Base-by-base conservation (phyloP, 2,329 filamentous ascomycete species). In the Arachnopeziza araneosa region DNA sequence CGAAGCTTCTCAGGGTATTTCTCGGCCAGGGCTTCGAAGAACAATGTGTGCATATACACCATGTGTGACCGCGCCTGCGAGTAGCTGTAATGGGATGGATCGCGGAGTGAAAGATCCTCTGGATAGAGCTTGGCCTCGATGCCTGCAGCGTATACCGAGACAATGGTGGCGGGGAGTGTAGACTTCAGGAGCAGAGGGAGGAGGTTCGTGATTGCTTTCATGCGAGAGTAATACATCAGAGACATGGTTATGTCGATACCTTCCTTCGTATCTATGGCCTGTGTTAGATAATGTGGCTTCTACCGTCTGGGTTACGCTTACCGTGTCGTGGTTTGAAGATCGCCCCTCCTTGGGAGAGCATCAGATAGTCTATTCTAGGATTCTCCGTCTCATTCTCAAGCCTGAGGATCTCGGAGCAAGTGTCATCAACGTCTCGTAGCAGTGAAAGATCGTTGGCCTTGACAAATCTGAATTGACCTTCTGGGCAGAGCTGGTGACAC, bases 71-170 rank as follows among this genome's bases (percentile, higher is more conserved):
- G 67, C 1, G 69, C 68, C n/a, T 60, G 58, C 2, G 62, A 63
- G 22, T 73, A 66, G 12, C 67, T 64, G 56, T 75, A 75, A 9
- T 57, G 50, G 14, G 58, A 49, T 1, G 60, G 61, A 14, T 60
- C 48, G 50, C 73, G 71, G 19, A 75, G 67, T 0, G 72, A 71
- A 6, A 71, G 26, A 26, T 71, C 66, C 8, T 59, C 60, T 4
- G 64, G 53, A n/a, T 63, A 68, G 56, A 71, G 63, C 8, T 57
- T 63, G 22, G 67, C 66, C 58, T 75, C 73, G 9, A 66, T 55
- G 19, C 64, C 64, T 2, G 71, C 71, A 1, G 71, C 71, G 54
- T 71, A 75, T 21, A 75, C 67, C 24, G 74, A 75, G 14, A 74
- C 67, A 23, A 74, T 66, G 23, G 60, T 62, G 12, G 61, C 64